Conservation (phyloP, 2,329 filamentous ascomycete species). For the Magnaporthiopsis rhizophila region DNA sequence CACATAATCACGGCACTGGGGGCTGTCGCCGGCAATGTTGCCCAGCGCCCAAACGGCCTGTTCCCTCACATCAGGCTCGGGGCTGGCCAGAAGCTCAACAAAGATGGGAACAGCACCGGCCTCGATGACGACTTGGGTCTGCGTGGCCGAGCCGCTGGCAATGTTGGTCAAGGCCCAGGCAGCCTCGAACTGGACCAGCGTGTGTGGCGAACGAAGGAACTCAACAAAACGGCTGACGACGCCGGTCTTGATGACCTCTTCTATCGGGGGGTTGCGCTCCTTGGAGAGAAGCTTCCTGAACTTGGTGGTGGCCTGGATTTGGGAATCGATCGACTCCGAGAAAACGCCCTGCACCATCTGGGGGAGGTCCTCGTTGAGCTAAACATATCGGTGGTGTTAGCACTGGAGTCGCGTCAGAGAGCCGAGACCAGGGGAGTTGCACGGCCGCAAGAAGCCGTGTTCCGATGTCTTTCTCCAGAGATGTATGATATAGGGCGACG, state of each 20-base stretch:
- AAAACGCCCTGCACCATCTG: slow-evolving; percentile 98
- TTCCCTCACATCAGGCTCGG: slow-evolving; percentile 94
- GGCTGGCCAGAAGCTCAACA: slow-evolving; percentile 89
- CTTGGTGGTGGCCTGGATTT: slow-evolving; percentile 96
- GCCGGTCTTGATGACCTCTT: slow-evolving; percentile 98
- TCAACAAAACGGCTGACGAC: slow-evolving; percentile 97
- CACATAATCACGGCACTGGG: slow-evolving; percentile 94
- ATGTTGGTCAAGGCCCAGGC: slow-evolving; percentile 99
- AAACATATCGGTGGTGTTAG: slow-evolving; percentile 19
- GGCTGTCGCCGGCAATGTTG: slow-evolving; percentile 98
- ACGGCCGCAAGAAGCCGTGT: background rate
- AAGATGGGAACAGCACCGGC: slow-evolving; percentile 98
- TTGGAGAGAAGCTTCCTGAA: slow-evolving; percentile 98
- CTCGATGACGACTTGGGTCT: slow-evolving; percentile 98
- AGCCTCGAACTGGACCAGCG: slow-evolving; percentile 96
- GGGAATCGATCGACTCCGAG: slow-evolving; percentile 95
- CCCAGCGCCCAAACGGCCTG: slow-evolving; percentile 98
- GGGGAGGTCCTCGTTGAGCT: slow-evolving; percentile 97
- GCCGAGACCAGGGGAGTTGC: too few species aligned
- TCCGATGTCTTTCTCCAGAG: background rate
- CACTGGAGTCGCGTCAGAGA: background rate
- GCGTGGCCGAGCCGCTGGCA: slow-evolving; percentile 89
- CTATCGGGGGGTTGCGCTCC: slow-evolving; percentile 97
- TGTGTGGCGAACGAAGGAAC: slow-evolving; percentile 95
- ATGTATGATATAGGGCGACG: background rate